Base-by-base conservation (phyloP, 2,329 filamentous ascomycete genomes). In the Pestalotiopsis sp. region DNA sequence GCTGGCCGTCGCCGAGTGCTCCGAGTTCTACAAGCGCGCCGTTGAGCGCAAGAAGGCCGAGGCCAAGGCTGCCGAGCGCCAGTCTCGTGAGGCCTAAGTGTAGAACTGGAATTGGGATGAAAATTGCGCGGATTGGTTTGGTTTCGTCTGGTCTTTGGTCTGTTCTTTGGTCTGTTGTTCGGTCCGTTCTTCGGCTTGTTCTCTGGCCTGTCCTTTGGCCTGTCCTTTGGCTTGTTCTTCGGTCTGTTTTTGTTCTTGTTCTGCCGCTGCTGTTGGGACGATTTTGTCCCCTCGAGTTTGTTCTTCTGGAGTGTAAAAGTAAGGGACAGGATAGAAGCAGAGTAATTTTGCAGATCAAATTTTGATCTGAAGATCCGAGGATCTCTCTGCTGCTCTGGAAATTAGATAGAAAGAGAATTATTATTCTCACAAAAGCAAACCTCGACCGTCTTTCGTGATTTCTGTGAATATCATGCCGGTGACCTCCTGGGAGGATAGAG, bases 1-100 rank as follows among this genome's bases (percentile, higher is more conserved):
- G 72, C 73, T 82, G 52, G 80, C 83, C 56, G 77, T 89, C 5
- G 81, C 81, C 1, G 84, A 88, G 74, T 81, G 87, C 65, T 80
- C 84, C 1, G 81, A 83, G 49, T 89, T 89, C 73, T 89, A 89
- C 80, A 85, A 84, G 72, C 79, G 83, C 14, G 83, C 85, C 65
- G 75, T 88, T 1, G 84, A 87, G 71, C 80, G 86, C 20, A 84
- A 85, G 76, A 74, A 76, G 36, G 74, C 69, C 31, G 14, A 36
- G 57, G 57, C 57, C 14, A 3, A 17, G 23, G 23, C 7, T 59
- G 57, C 57, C 6, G 57, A 59, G 57, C 23, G 23, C 23, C 6
- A 14, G 57, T 25, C 57, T 13, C 57, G 27, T 13, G 23, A 59
- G 57, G 57, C 57, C 13, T 57, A n/a, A 31, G 4, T 31, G 2